Evolutionary conservation across 2,329 filamentous ascomycete genomes (phyloP), one percentile per base, ranked within the genome.

Genomic region (Lithohypha guttulata): DNA sequence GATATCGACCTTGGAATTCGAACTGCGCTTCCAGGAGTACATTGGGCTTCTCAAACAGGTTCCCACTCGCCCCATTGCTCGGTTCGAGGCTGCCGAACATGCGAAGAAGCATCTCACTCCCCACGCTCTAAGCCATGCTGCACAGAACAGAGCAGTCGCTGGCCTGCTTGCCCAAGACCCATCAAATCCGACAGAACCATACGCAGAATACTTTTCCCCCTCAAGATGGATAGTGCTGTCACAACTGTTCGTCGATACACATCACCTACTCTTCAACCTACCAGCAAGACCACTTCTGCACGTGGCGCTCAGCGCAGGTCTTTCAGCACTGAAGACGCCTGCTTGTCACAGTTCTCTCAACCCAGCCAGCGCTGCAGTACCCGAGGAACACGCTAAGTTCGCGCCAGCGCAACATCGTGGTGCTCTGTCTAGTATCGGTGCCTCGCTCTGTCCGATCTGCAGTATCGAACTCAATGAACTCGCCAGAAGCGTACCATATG

Each of bases 251-350:
- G 75, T 86, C 48, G 69, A 73, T 45, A 93, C 87, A 2, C 85
- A 96, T 63, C 86, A 94, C 65, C 77, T 71, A 30, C 77, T 98
- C 3, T 79, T 94, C 47, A 79, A 79, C 11, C 74, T 98, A 1
- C 87, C 91, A 0, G 71, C 81, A 2, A 76, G 80, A 14, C 87
- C 91, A 0, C 74, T 95, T 13, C 75, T 98, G 18, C 85, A 96
- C 61, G 81, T 93, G 45, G 91, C 91, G 9, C 74, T 98, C 7
- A 85, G 81, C 1, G 86, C 87, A 0, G 91, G 91, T 6, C 73
- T 98, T 7, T 95, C 87, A 0, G 87, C 91, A 1, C 78, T 98
- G 49, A 98, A 98, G 61, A 96, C 91, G 1, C 91, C 91, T 0
- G 79, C 85, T 11, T 98, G 91, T 58, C 87, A 96, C 63, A 81